Percentiles rank a stretch among this genome's conserved stretches.
These are phyloP conservation scores for Aspergillus costaricaensis DNA, from an alignment of 2,329 filamentous ascomycete species.

Conservation along the genomic window DNA sequence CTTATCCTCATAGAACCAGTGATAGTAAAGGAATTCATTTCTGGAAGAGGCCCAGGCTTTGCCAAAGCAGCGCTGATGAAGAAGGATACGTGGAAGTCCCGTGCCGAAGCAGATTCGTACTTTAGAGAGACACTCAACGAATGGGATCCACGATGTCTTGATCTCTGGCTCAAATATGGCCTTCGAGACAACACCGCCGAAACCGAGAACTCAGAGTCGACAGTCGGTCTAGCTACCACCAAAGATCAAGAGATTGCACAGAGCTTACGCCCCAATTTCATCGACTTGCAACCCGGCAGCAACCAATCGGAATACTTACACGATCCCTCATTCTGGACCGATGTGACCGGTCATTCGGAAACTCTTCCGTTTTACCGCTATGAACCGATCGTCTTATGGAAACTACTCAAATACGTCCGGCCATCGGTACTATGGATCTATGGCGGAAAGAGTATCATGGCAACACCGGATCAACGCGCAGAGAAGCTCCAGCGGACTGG, in stretches of 20 bases:
- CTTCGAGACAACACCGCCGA: conserved; percentile 5
- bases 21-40: background rate
- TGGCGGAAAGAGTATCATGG: background rate
- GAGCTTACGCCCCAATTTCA: conserved; percentile 33
- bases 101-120: background rate
- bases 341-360: background rate
- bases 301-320: background rate
- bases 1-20: conserved; percentile 70
- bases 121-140: conserved; percentile 3
- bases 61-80: background rate
- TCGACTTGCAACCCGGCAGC: background rate
- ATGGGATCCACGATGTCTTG: conserved; percentile 16
- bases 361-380: conserved; percentile 2
- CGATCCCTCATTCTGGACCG: background rate
- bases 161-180: conserved; percentile 16
- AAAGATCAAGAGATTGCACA: conserved; percentile 72
- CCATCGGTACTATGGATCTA: conserved; percentile 10
- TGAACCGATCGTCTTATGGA: background rate
- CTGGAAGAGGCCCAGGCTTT: background rate
- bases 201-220: background rate
- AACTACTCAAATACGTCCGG: background rate
- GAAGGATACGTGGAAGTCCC: conserved; percentile 16
- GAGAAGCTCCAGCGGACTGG: conserved; percentile 3
- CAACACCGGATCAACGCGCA: background rate
- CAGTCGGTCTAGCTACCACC: conserved; percentile 68